A percentile compares a stretch with the other conserved stretches of the same genome.
These are phyloP conservation scores for Tympanopsis confertula DNA, from an alignment of 2,329 filamentous ascomycete species.

Conservation along the genomic window DNA sequence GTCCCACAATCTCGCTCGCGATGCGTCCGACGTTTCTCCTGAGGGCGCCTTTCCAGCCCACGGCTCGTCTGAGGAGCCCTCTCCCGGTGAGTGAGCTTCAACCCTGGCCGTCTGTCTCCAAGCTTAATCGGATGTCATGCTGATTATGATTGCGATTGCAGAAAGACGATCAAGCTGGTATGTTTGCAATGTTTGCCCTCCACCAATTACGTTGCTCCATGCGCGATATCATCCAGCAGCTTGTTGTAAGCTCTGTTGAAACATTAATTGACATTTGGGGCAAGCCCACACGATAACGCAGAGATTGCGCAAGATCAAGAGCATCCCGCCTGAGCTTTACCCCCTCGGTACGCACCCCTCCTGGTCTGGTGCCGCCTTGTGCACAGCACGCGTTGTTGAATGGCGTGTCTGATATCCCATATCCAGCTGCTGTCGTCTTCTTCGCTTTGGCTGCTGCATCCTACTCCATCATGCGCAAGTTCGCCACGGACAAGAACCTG, in stretches of 20 bases:
- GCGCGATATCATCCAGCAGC: too few relatives aligned
- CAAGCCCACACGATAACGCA: conserved; percentile 93
- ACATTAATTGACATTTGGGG: neutral
- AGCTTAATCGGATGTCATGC: neutral
- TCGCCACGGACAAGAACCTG: conserved; percentile 82
- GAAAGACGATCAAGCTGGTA: conserved; percentile 60
- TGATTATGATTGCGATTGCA: conserved; percentile 16
- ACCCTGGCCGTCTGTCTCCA: too few relatives aligned
- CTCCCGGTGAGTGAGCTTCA: neutral
- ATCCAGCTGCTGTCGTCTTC: too few relatives aligned
- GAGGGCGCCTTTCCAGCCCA: conserved; percentile 20
- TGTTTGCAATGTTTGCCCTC: conserved; percentile 15
- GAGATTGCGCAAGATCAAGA: conserved; percentile 78
- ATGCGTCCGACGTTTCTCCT: neutral
- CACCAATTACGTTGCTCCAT: neutral
- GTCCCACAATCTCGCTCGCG: neutral
- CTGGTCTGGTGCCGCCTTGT: too few relatives aligned
- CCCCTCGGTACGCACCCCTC: conserved; percentile 64
- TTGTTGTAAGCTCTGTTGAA: neutral
- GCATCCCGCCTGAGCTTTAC: conserved; percentile 85
- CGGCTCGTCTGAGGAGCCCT: neutral
- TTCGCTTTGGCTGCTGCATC: conserved; percentile 70
- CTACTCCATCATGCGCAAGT: conserved; percentile 76
- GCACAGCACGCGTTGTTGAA: too few relatives aligned
- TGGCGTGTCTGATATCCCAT: too few relatives aligned